Percentiles rank a stretch among this genome's conserved stretches.
These are phyloP conservation scores for Candida buenavistaensis DNA, from an alignment of 1,139 yeast species.

Conservation along the genomic window DNA sequence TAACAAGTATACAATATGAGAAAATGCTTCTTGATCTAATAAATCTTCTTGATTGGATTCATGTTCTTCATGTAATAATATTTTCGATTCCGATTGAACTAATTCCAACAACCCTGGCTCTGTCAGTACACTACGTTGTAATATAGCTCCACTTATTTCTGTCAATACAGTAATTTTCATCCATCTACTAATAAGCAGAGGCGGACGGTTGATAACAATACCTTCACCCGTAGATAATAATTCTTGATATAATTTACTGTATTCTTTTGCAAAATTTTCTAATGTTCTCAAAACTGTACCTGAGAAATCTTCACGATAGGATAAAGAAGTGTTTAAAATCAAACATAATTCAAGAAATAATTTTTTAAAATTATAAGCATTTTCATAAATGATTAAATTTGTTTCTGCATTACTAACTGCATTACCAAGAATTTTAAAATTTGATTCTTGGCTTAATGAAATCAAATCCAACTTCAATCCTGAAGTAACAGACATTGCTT, in stretches of 20 bases:
- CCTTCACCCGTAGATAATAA: constrained; percentile 24
- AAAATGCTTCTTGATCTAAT: constrained; percentile 45
- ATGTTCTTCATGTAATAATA: constrained; percentile 24
- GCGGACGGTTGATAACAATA: constrained; percentile 18
- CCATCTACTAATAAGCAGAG: constrained; percentile 45
- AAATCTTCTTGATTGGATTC: constrained; percentile 37
- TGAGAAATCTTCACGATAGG: constrained; percentile 54
- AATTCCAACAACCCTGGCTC: constrained; percentile 12
- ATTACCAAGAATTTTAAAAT: constrained; percentile 9
- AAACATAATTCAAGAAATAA: constrained; percentile 54
- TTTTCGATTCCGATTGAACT: constrained; percentile 35
- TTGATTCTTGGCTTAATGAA: constrained; percentile 17
- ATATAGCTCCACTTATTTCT: constrained; percentile 32
- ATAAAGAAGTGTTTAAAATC: constrained; percentile 60
- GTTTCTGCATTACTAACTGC: constrained; percentile 7
- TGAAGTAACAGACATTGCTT: constrained; percentile 8
- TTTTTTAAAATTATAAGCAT: constrained; percentile 54
- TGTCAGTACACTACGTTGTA: constrained; percentile 15
- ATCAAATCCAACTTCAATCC: constrained; percentile 23
- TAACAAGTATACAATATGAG: constrained; percentile 49
- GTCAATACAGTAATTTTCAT: constrained; percentile 36
- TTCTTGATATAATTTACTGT: constrained; percentile 31
- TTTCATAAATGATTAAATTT: constrained; percentile 34
- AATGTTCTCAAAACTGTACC: constrained; percentile 41
- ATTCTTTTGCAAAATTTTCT: constrained; percentile 31